phyloP scores from a whole-genome alignment of 2,329 filamentous ascomycete genomes.

The Lasiodiplodia citricola region DNA sequence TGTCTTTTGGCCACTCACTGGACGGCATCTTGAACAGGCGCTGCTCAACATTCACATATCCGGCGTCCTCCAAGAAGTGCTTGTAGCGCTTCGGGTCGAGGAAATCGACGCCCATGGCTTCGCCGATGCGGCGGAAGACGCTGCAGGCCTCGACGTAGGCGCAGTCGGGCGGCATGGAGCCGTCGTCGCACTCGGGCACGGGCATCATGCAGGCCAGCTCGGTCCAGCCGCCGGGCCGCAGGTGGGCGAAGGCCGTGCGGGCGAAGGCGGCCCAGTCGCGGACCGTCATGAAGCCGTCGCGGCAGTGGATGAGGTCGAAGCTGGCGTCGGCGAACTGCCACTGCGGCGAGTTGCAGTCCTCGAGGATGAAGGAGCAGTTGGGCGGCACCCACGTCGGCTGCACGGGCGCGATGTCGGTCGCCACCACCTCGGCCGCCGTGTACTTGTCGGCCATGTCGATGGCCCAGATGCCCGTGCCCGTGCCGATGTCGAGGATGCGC shows the following conservation, averaged over 20 bases:
- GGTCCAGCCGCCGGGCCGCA: conserved; percentile 58
- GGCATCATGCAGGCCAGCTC: conserved; percentile 53
- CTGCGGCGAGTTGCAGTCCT: background rate
- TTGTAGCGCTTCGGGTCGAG: background rate
- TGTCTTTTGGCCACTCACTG: background rate
- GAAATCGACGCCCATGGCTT: background rate
- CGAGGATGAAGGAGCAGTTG: conserved; percentile 39
- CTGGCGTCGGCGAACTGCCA: conserved; percentile 40
- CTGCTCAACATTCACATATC: no score
- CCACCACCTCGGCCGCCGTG: conserved; percentile 38
- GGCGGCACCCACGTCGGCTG: conserved; percentile 35
- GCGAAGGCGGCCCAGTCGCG: conserved; percentile 59
- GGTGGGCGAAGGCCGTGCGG: conserved; percentile 43
- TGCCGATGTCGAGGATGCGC: conserved; percentile 39
- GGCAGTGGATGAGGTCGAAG: conserved; percentile 64
- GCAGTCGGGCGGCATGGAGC: conserved; percentile 32
- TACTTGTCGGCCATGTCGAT: conserved; percentile 42
- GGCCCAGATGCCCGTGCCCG: conserved; percentile 43
- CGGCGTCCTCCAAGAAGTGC: background rate
- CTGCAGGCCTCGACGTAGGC: background rate
- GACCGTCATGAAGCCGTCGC: conserved; percentile 59
- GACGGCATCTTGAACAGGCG: no score
- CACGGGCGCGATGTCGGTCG: conserved; percentile 40
- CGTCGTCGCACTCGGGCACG: conserved; percentile 11
- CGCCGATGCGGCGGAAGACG: background rate